Conservation (phyloP, 768 basidiomycete species). For the Suillus cothurnatus region DNA sequence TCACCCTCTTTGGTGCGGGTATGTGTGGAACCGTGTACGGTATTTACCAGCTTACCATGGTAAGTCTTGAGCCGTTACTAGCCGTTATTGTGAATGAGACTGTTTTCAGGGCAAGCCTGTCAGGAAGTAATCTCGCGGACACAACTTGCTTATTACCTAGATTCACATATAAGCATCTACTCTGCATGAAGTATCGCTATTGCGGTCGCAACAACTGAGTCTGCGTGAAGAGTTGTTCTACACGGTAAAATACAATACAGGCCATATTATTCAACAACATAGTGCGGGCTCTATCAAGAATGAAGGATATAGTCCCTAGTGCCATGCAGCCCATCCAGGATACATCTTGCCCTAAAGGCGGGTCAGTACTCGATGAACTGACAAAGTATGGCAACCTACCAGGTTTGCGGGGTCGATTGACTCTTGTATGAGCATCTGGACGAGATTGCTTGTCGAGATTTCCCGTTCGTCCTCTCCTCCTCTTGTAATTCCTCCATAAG, state of each 20-base stretch:
- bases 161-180: constrained; percentile 11
- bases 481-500: constrained; percentile 24
- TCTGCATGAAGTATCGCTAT: constrained; percentile 9
- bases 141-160: not conserved
- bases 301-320: constrained; percentile 38
- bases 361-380: constrained; percentile 13
- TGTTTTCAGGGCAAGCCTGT: constrained; percentile 31
- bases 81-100: not conserved
- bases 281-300: not conserved
- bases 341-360: constrained; percentile 82
- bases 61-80: constrained; percentile 27
- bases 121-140: constrained; percentile 5
- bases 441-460: constrained; percentile 81
- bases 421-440: constrained; percentile 89
- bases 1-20: constrained; percentile 53
- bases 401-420: constrained; percentile 76
- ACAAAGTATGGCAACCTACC: constrained; percentile 38
- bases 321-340: constrained; percentile 86
- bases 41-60: constrained; percentile 47
- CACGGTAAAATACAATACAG: not conserved
- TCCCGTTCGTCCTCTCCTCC: constrained; percentile 37
- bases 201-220: constrained; percentile 9
- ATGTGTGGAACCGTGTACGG: constrained; percentile 56
- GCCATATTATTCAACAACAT: not conserved
- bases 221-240: not conserved